Evolutionary conservation across 805 yeast genomes (phyloP).

Genomic region (Metschnikowia kofuensis): DNA sequence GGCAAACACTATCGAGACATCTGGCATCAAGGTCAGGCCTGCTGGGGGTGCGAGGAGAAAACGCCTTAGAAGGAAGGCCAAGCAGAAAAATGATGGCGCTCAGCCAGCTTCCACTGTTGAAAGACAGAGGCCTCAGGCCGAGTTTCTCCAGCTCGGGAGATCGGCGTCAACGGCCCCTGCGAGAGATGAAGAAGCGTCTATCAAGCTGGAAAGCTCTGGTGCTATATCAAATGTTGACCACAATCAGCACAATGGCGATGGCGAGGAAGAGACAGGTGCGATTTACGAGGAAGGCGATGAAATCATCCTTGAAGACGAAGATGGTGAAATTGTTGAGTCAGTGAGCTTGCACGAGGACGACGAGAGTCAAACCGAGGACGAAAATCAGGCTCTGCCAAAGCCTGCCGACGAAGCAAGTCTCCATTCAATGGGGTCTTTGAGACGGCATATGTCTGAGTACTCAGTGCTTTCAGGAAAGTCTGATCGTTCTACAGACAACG

Average conservation of each 20-base stretch:
- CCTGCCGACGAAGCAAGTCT: constrained; percentile 26
- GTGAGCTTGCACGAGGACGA: constrained; percentile 27
- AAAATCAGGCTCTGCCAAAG: neutral
- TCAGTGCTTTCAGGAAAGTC: constrained; percentile 24
- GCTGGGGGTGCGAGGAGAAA: constrained; percentile 71
- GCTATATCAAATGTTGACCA: neutral
- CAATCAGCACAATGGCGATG: neutral
- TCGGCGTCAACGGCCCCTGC: constrained; percentile 17
- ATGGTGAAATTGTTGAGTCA: constrained; percentile 75
- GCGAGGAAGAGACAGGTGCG: constrained; percentile 18
- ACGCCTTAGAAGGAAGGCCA: constrained; percentile 33
- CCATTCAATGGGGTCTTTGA: constrained; percentile 41
- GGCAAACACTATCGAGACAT: constrained; percentile 52
- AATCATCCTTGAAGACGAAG: constrained; percentile 74
- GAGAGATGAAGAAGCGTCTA: constrained; percentile 3
- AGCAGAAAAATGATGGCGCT: constrained; percentile 25
- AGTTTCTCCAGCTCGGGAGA: constrained; percentile 40
- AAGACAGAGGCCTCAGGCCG: constrained; percentile 37
- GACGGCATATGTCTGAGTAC: constrained; percentile 34
- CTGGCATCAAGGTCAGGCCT: constrained; percentile 63
- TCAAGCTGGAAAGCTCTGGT: constrained; percentile 3
- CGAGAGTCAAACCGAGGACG: neutral
- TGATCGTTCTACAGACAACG: constrained; percentile 13
- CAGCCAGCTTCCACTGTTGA: constrained; percentile 17
- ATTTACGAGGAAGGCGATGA: constrained; percentile 63